A percentile compares a stretch with the other conserved stretches of the same genome.
These are phyloP conservation scores for Canavalia ensiformis DNA, from an alignment of 306 rosid genomes.

Conservation along the genomic window DNA sequence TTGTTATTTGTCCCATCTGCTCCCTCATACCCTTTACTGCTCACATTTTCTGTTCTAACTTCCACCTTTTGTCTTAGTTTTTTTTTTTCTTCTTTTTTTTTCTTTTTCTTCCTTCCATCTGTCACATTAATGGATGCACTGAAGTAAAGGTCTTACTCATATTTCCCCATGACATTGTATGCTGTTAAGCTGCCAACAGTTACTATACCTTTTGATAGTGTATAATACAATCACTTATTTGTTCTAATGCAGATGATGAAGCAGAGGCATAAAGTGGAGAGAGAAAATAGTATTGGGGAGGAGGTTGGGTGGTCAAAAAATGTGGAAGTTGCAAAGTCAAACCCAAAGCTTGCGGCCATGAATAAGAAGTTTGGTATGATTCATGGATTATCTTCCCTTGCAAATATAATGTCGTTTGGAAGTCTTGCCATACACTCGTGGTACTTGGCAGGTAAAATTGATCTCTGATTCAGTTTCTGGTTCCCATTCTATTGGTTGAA, in stretches of 20 bases:
- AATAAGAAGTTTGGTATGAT: slow-evolving; percentile 99
- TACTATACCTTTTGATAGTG: not conserved
- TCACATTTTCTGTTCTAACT: not conserved
- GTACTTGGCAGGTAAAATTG: slow-evolving; percentile 91
- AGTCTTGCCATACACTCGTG: slow-evolving; percentile 97
- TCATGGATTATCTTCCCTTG: slow-evolving; percentile 96
- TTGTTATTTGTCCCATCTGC: not conserved
- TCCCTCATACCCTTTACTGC: not conserved
- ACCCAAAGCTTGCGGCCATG: slow-evolving; percentile 94
- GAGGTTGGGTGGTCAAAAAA: slow-evolving; percentile 97
- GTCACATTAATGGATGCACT: slow-evolving; percentile 26
- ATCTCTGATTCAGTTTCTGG: slow-evolving; percentile 61
- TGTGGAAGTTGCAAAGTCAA: slow-evolving; percentile 84
- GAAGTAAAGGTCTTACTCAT: not conserved
- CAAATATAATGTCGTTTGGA: slow-evolving; percentile 92
- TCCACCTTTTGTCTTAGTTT: slow-evolving; percentile 5
- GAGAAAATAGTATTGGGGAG: slow-evolving; percentile 80
- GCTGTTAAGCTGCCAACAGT: slow-evolving; percentile 29
- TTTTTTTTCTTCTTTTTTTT: not conserved
- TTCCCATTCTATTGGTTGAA: slow-evolving; percentile 44
- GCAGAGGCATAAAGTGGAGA: slow-evolving; percentile 97
- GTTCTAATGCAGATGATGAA: slow-evolving; percentile 86
- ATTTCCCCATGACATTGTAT: slow-evolving; percentile 15
- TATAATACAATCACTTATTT: slow-evolving; percentile 28
- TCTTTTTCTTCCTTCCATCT: not conserved